These are phyloP conservation scores for Soucietia sequanensis DNA, from an alignment of 805 yeast genomes.

Conservation along the genomic window DNA sequence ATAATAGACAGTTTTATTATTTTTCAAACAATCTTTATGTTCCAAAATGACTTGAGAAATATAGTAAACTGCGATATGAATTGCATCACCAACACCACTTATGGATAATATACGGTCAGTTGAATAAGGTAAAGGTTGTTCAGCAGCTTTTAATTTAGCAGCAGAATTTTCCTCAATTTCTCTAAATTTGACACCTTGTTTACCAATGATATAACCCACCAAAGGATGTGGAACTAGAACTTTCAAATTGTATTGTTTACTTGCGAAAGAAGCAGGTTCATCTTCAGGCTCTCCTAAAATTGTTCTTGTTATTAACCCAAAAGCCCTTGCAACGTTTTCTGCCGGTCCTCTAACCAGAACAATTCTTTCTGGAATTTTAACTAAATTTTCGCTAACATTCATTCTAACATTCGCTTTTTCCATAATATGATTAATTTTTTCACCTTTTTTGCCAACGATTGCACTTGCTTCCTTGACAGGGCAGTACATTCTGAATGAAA, in stretches of 20 bases:
- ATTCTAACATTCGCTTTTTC: constrained; percentile 62
- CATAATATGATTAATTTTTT: constrained; percentile 61
- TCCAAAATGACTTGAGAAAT: constrained; percentile 66
- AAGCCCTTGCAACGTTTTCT: constrained; percentile 78
- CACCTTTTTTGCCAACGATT: constrained; percentile 82
- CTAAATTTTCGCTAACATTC: constrained; percentile 69
- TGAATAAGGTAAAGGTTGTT: constrained; percentile 66
- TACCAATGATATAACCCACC: constrained; percentile 81
- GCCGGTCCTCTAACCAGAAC: constrained; percentile 72
- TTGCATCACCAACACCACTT: constrained; percentile 81
- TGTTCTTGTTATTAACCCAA: constrained; percentile 68
- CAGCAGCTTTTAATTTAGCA: constrained; percentile 72
- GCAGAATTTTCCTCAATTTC: constrained; percentile 84
- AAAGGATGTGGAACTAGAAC: constrained; percentile 73
- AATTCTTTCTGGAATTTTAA: constrained; percentile 72
- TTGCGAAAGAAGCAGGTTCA: constrained; percentile 54
- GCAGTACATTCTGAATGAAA: constrained; percentile 72
- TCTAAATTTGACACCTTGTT: constrained; percentile 67
- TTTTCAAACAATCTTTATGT: constrained; percentile 51
- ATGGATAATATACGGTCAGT: constrained; percentile 74
- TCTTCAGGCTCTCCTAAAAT: constrained; percentile 67
- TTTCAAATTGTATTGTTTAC: constrained; percentile 55
- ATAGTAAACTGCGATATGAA: constrained; percentile 79
- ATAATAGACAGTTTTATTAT: constrained; percentile 55
- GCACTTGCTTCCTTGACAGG: constrained; percentile 72